Evolutionary conservation across 139 green algal genomes (phyloP), one percentile per base, ranked within the genome.

Genomic region (Auxenochlorella pyrenoidosa): DNA sequence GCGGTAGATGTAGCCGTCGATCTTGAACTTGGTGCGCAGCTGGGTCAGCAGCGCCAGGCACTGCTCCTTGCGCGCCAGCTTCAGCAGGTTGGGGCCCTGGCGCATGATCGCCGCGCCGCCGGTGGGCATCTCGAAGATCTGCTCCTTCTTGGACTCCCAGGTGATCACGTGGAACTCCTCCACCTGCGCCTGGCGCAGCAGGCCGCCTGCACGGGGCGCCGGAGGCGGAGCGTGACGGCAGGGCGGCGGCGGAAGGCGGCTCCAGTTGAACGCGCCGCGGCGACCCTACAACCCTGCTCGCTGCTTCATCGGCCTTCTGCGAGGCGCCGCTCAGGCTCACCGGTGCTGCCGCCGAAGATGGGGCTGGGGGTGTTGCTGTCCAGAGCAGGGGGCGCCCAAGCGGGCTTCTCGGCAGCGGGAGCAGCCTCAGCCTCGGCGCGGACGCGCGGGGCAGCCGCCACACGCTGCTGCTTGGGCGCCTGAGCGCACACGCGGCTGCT

Each of bases 111-210:
- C 98, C 51, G 98, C 97, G 77, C 98, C 98, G 63, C 97, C 97
- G 68, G 97, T 99, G 87, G 98, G 98, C 97, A 99, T 98, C 96
- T 99, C 98, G 82, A 99, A 99, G 84, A 99, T 99, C 92, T 97
- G 93, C 95, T 99, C 98, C 95, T 99, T 99, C 91, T 96, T 97
- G 60, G 90, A 90, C 84, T 98, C 94, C 97, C 97, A 99, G 36
- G 96, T 98, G 89, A 98, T 98, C 63, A 98, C 95, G 91, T 98
- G 98, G 95, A 99, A 99, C 94, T 99, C 96, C 95, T 99, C 96
- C 19, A 96, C 94, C 94, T 98, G 94, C 83, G 97, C 98, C 95
- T 99, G 98, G 84, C 94, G 88, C 58, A 99, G 94, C 82, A 99
- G 95, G 77, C 98, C 98, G 54, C 98, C 89, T 92, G 89, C 77